Percentiles rank a stretch among this genome's conserved stretches.
Conservation (phyloP, 352 stramenopile genomes). For the Phytophthora litchii region DNA sequence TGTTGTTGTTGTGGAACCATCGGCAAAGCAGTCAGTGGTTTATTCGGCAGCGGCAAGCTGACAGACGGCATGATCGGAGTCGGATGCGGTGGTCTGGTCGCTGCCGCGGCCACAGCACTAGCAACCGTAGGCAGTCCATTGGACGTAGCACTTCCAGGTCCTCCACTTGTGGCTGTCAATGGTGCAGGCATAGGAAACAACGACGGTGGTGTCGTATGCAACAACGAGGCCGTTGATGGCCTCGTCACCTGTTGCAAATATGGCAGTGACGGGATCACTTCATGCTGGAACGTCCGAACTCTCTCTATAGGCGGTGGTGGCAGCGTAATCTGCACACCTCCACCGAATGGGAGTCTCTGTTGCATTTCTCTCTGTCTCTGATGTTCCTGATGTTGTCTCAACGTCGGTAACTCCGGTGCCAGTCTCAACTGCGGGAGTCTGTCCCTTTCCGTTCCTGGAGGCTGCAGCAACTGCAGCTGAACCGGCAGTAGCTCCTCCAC, state of each 20-base stretch:
- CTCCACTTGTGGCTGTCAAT: slow-evolving; percentile 5
- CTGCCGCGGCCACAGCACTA: slow-evolving; percentile 23
- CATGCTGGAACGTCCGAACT: slow-evolving; percentile 28
- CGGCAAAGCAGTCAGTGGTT: slow-evolving; percentile 23
- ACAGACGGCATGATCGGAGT: slow-evolving; percentile 36
- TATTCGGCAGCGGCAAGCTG: slow-evolving; percentile 40
- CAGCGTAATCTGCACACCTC: slow-evolving; percentile 44
- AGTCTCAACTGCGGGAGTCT: slow-evolving; percentile 26
- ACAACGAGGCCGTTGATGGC: slow-evolving; percentile 48
- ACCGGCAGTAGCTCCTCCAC: slow-evolving; percentile 1
- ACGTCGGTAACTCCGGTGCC: slow-evolving; percentile 31
- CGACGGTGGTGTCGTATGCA: slow-evolving; percentile 41
- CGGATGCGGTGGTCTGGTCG: slow-evolving; percentile 30
- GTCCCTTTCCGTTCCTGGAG: slow-evolving; percentile 6
- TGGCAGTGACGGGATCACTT: slow-evolving; percentile 49
- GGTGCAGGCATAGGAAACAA: slow-evolving; percentile 38
- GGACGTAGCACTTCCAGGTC: slow-evolving; percentile 10
- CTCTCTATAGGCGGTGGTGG: slow-evolving; percentile 34
- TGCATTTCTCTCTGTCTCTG: slow-evolving; percentile 29
- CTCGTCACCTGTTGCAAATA: slow-evolving; percentile 62
- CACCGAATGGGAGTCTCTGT: slow-evolving; percentile 30
- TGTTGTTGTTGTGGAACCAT: slow-evolving; percentile 27
- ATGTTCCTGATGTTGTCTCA: slow-evolving; percentile 30
- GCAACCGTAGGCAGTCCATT: slow-evolving; percentile 30
- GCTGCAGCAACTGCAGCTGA: slow-evolving; percentile 5